phyloP scores from a whole-genome alignment of 805 yeast genomes.

The Sugiyamaella floridensis region DNA sequence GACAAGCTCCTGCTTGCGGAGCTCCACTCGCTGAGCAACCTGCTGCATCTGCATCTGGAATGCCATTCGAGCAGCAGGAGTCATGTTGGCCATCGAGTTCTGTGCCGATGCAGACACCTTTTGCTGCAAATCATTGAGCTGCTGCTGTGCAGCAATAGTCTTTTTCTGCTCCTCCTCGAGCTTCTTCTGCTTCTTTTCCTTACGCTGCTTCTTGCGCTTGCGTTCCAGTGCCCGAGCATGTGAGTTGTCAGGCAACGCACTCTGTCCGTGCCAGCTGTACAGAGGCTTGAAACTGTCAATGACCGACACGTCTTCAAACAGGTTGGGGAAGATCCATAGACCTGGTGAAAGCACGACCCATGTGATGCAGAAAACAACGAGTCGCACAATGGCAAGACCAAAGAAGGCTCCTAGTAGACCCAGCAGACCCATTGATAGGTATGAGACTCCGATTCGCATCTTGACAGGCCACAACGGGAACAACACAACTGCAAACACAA shows the following conservation, averaged over 20 bases:
- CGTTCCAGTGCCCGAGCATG: not conserved
- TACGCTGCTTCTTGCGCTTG: constrained; percentile 9
- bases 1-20: not conserved
- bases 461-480: constrained; percentile 95
- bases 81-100: not conserved
- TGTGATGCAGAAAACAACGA: constrained; percentile 59
- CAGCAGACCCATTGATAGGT: constrained; percentile 67
- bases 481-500: constrained; percentile 54
- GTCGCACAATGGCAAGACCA: constrained; percentile 68
- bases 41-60: not conserved
- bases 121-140: not conserved
- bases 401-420: constrained; percentile 72
- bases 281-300: constrained; percentile 84
- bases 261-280: constrained; percentile 68
- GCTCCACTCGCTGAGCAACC: constrained; percentile 1
- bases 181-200: constrained; percentile 18
- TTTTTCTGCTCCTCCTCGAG: constrained; percentile 3
- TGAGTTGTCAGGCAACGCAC: constrained; percentile 8
- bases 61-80: not conserved
- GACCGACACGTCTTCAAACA: constrained; percentile 92
- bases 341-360: constrained; percentile 57
- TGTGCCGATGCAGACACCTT: not conserved
- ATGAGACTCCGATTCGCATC: constrained; percentile 89
- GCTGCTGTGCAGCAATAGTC: not conserved
- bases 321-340: constrained; percentile 94